These are phyloP conservation scores for Amanita rubescens DNA, from an alignment of 768 basidiomycete species.

Conservation along the genomic window DNA sequence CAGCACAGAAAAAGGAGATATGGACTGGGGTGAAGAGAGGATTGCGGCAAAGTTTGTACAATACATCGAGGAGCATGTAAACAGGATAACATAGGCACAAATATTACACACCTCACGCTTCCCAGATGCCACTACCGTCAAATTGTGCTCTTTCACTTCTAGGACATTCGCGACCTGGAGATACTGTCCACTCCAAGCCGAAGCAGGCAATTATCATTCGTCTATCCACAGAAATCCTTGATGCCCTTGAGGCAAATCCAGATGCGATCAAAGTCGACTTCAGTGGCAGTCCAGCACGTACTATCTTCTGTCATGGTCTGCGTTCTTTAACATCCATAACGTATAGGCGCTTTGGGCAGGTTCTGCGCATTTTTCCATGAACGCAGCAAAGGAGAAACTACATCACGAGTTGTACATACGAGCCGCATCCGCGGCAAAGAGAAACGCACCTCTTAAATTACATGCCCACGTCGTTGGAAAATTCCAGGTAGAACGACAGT, in stretches of 20 bases:
- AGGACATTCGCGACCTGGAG: slow-evolving; percentile 48
- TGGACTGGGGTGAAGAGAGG: slow-evolving; percentile 72
- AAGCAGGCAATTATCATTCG: slow-evolving; percentile 74
- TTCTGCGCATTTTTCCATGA: slow-evolving; percentile 56
- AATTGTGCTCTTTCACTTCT: slow-evolving; percentile 50
- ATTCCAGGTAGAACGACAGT: slow-evolving; percentile 57
- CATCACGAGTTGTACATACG: slow-evolving; percentile 72
- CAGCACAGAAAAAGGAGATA: slow-evolving; percentile 64
- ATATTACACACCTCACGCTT: background rate
- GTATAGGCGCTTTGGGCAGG: slow-evolving; percentile 61
- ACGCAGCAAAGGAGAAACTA: slow-evolving; percentile 40
- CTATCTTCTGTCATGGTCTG: background rate
- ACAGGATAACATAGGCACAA: background rate
- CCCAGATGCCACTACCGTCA: slow-evolving; percentile 60
- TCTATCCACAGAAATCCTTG: slow-evolving; percentile 64
- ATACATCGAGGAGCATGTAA: slow-evolving; percentile 66
- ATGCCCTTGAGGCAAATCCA: slow-evolving; percentile 50
- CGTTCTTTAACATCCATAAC: slow-evolving; percentile 3
- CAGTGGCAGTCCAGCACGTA: slow-evolving; percentile 49
- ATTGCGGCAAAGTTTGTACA: slow-evolving; percentile 62
- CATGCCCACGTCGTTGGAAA: slow-evolving; percentile 72
- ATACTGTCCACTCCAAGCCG: slow-evolving; percentile 43
- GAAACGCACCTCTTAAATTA: slow-evolving; percentile 60
- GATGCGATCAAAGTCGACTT: slow-evolving; percentile 52
- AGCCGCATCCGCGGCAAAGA: slow-evolving; percentile 47